Conservation (phyloP, 345 rosid genomes). For the Excoecaria cochinchinensis region DNA sequence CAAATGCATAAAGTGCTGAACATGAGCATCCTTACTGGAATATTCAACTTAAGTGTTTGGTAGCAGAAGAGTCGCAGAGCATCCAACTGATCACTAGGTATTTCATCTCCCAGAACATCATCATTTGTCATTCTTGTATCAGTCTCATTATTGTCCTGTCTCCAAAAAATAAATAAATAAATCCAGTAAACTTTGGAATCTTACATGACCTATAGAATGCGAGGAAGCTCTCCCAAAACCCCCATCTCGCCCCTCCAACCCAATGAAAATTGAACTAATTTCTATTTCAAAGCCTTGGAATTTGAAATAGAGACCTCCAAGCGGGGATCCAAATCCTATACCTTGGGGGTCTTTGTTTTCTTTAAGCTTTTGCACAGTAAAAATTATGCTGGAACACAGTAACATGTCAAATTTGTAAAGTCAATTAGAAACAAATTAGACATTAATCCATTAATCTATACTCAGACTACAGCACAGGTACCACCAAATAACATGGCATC, state of each 20-base stretch:
- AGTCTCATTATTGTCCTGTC: constrained; percentile 62
- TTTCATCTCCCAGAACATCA: constrained; percentile 93
- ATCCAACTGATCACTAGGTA: constrained; percentile 76
- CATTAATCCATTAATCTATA: background rate
- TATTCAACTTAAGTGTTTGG: constrained; percentile 58
- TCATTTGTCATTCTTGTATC: constrained; percentile 77
- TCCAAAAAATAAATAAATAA: background rate
- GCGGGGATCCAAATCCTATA: background rate
- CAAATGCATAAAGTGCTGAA: constrained; percentile 4
- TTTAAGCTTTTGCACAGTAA: background rate
- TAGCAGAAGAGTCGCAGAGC: constrained; percentile 62
- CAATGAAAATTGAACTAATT: background rate
- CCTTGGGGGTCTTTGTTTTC: background rate
- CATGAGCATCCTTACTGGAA: constrained; percentile 46
- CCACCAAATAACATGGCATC: background rate
- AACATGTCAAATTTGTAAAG: background rate
- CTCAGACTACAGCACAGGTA: background rate
- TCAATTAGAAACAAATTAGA: background rate
- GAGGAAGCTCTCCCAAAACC: background rate
- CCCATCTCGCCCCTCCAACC: background rate
- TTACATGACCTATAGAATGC: background rate
- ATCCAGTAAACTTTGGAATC: background rate
- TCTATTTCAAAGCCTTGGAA: background rate
- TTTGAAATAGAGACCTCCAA: background rate
- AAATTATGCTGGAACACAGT: constrained; percentile 1